Evolutionary conservation across 176 grass and related monocot species (phyloP), one percentile per base, ranked within the genome.

Genomic region (Pontederia crassipes): DNA sequence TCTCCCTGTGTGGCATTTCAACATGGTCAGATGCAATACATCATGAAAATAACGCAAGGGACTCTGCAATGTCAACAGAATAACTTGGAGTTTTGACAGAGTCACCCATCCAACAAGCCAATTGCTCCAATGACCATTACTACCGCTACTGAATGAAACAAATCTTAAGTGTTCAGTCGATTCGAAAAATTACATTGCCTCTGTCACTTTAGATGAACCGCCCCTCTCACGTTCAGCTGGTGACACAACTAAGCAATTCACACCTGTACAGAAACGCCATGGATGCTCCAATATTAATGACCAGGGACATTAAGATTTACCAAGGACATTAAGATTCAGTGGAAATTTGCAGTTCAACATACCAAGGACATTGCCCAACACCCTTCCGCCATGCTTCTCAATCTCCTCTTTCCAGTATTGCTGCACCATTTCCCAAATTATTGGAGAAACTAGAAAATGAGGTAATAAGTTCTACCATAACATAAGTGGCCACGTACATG

Each of bases 371-470:
- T 76, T 82, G 29, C 74, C 80, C 24, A 69, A 78, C n/a, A 96
- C 78, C 64, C 79, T 74, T 7, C 91, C 91, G 48, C 86, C 83
- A 80, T 81, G 77, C 68, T 96, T 87, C 72, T 87, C 24, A 24
- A 96, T 96, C 72, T 85, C 79, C 70, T 82, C 80, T 49, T 68
- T 90, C 75, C 82, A 90, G 15, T 11, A 0, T 73, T 73, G 71
- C 71, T 73, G 28, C 53, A 75, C 24, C 20, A 56, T 52, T 2
- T 50, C 5, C 40, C 8, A 18, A 72, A 45, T 10, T 11, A 54
- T 40, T 40, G 26, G 11, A 74, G 1, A 10, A 28, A 29, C 18
- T 10, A 9, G 15, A 32, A 6, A 14, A 65, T 61, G 2, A 12
- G n/a, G 2, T 10, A 67, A 12, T 56, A 17, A 10, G 12, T 35